A percentile compares a stretch with the other conserved stretches of the same genome.
Evolutionary conservation across 805 yeast species (phyloP).

Genomic region (Metschnikowia henanensis): DNA sequence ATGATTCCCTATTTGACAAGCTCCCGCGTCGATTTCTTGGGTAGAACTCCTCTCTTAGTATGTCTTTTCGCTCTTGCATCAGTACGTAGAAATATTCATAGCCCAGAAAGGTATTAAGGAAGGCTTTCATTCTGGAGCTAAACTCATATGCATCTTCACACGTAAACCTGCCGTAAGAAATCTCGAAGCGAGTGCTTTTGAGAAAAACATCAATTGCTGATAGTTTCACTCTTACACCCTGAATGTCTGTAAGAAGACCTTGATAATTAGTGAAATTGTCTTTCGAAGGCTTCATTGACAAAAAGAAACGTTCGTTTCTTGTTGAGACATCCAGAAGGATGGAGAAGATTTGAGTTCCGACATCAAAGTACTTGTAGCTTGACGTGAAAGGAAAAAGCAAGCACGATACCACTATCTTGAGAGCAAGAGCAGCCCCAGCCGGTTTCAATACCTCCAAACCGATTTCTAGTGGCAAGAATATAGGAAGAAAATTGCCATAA

Average conservation of each 20-base stretch:
- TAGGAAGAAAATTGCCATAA: conserved; percentile 28
- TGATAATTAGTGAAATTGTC: conserved; percentile 24
- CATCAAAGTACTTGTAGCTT: conserved; percentile 21
- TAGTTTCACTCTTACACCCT: conserved; percentile 18
- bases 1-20: conserved; percentile 1
- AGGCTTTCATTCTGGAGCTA: conserved; percentile 24
- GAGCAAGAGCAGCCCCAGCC: conserved; percentile 24
- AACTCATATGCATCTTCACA: conserved; percentile 27
- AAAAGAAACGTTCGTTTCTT: conserved; percentile 24
- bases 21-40: conserved; percentile 13
- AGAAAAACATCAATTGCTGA: conserved; percentile 24
- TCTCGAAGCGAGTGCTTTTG: conserved; percentile 21
- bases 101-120: conserved; percentile 24
- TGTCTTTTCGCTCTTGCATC: conserved; percentile 27
- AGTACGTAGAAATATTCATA: conserved; percentile 29
- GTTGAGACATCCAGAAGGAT: conserved; percentile 16
- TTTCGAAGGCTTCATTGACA: conserved; percentile 28
- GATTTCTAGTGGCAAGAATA: conserved; percentile 24
- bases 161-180: conserved; percentile 29
- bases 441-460: conserved; percentile 25
- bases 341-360: conserved; percentile 16
- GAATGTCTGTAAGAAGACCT: conserved; percentile 20
- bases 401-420: conserved; percentile 19
- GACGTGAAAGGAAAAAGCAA: conserved; percentile 32
- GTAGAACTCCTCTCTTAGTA: conserved; percentile 19